Evolutionary conservation across 495 filamentous ascomycete genomes (phyloP), one percentile per base, ranked within the genome.

Genomic region (Trichoderma asperelloides): DNA sequence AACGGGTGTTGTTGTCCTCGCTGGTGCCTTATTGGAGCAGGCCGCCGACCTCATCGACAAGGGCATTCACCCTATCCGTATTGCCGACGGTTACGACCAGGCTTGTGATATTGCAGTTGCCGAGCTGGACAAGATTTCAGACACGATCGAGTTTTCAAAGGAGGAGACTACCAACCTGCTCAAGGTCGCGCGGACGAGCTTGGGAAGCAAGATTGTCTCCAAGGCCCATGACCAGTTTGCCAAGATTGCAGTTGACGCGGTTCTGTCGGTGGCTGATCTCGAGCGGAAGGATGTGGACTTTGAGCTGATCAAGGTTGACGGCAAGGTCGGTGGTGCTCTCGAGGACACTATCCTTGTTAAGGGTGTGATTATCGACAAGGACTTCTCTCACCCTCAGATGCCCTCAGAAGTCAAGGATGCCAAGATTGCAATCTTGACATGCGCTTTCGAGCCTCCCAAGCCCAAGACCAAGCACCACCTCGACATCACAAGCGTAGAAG

Each of bases 381-480:
- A 99, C 77, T 98, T 99, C 81, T 99, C 95, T 40, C 95, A 99
- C 78, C 96, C 95, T 18, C 95, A 99, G 77, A 99, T 99, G 95
- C 95, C 95, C 33, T 88, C 88, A 64, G 90, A 96, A 77, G 94
- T 99, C 65, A 82, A 80, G 66, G 91, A 99, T 78, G 95, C 96
- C 71, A 98, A 97, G 80, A 84, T 99, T 72, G 95, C 95, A 49
- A 98, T 99, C 72, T 82, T 99, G 60, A 99, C 95, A 55, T 99
- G 95, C 76, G 93, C 95, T 1, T 98, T 99, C 77, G 95, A 99
- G 80, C 95, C 95, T n/a, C 95, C 95, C 18, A 99, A 99, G 84
- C 95, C 95, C 62, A 99, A 99, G 87, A 99, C 95, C 30, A 99
- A 99, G 86, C 95, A 99, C 81, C 97, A 96, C 85, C 85, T 99